These are phyloP conservation scores for Colletotrichum nymphaeae DNA, from an alignment of 2,329 filamentous ascomycete species.

Conservation along the genomic window DNA sequence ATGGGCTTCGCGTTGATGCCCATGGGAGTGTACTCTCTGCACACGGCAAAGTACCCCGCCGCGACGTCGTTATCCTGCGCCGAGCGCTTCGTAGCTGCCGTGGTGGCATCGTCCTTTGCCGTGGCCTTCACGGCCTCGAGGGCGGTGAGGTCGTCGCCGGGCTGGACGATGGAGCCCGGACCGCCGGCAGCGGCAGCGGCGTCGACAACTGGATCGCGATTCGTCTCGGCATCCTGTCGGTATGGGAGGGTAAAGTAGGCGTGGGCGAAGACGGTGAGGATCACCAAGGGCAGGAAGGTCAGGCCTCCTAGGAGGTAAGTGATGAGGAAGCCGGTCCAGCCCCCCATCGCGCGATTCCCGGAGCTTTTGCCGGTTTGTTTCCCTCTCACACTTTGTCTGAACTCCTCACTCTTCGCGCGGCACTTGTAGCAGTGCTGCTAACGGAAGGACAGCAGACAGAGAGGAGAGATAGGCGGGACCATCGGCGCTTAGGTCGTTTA, in stretches of 20 bases:
- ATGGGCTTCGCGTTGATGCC: slow-evolving; percentile 94
- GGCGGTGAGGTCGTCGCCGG: slow-evolving; percentile 72
- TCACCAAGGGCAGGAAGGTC: slow-evolving; percentile 83
- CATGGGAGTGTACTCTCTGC: slow-evolving; percentile 90
- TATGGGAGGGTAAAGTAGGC: slow-evolving; percentile 76
- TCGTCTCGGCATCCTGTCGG: slow-evolving; percentile 52
- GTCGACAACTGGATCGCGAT: slow-evolving; percentile 46
- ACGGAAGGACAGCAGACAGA: slow-evolving; percentile 10
- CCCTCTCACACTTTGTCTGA: not conserved
- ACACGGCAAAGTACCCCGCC: slow-evolving; percentile 95
- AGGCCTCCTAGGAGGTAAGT: slow-evolving; percentile 88
- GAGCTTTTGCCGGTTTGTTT: slow-evolving; percentile 17
- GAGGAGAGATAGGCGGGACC: slow-evolving; percentile 16
- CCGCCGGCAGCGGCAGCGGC: slow-evolving; percentile 47
- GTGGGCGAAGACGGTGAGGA: slow-evolving; percentile 71
- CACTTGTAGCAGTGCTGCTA: slow-evolving; percentile 28
- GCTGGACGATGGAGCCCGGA: slow-evolving; percentile 56
- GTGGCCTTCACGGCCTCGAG: slow-evolving; percentile 70
- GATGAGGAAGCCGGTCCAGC: slow-evolving; percentile 71
- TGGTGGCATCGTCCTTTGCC: slow-evolving; percentile 63
- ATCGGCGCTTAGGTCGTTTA: slow-evolving; percentile 23
- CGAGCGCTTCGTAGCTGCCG: slow-evolving; percentile 59
- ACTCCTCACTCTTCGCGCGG: slow-evolving; percentile 11
- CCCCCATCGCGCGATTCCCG: slow-evolving; percentile 54
- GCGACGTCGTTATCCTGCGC: slow-evolving; percentile 80